phyloP scores from a whole-genome alignment of 768 basidiomycete species.

The Dacryopinax spathularia region DNA sequence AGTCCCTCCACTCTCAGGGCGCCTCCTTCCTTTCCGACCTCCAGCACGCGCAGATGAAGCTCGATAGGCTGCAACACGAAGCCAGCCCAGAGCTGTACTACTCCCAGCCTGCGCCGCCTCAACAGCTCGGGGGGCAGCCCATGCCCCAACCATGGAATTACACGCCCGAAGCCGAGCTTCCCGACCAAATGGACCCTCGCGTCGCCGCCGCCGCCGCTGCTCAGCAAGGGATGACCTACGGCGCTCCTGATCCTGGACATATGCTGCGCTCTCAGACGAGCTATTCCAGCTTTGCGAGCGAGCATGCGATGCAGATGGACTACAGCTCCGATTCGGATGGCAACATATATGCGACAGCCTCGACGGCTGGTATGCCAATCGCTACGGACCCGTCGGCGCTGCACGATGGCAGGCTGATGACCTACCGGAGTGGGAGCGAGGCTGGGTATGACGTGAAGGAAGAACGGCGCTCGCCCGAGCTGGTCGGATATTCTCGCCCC shows the following conservation, averaged over 20 bases:
- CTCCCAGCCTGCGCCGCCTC: constrained; percentile 13
- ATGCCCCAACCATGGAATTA: constrained; percentile 1
- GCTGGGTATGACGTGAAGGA: not conserved
- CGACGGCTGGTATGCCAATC: constrained; percentile 19
- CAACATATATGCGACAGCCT: not conserved
- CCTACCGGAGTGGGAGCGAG: not conserved
- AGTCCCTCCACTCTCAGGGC: constrained; percentile 27
- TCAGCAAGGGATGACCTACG: not conserved
- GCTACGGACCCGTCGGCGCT: constrained; percentile 23
- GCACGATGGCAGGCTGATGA: constrained; percentile 19
- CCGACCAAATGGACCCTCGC: not conserved
- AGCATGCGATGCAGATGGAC: not conserved
- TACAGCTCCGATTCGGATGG: not conserved
- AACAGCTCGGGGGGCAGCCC: constrained; percentile 7
- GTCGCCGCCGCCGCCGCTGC: not conserved
- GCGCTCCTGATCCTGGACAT: not conserved
- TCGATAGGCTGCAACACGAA: constrained; percentile 16
- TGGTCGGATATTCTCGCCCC: not conserved
- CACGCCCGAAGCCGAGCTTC: not conserved
- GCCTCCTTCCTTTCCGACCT: constrained; percentile 56
- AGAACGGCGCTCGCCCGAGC: not conserved
- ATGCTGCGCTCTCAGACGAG: not conserved
- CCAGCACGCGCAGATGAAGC: constrained; percentile 40
- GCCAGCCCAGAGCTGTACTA: constrained; percentile 1
- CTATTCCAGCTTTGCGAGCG: not conserved